Percentiles rank a stretch among this genome's conserved stretches.
Conservation (phyloP, 2,329 filamentous ascomycete genomes). For the Ophiostoma populinum region DNA sequence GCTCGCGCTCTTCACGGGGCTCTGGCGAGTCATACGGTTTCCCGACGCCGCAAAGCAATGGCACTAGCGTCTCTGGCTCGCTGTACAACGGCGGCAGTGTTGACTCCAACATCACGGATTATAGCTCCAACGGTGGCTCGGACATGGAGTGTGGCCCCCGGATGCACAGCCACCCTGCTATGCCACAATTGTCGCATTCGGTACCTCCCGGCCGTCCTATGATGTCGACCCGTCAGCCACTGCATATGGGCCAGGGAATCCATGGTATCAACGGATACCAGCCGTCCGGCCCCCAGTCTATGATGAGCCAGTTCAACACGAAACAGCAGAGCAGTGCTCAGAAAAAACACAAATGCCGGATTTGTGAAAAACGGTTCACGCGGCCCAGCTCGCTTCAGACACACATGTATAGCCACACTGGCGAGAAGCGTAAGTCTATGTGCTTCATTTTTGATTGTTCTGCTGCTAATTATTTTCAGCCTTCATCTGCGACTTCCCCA, state of each 20-base stretch:
- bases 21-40: constrained; percentile 85
- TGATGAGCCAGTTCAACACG: constrained; percentile 98
- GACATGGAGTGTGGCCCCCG: constrained; percentile 47
- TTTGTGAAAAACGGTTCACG: constrained; percentile 95
- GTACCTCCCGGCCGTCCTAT: neutral
- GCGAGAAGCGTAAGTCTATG: constrained; percentile 77
- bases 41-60: constrained; percentile 65
- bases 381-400: constrained; percentile 86
- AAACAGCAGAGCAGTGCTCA: constrained; percentile 90
- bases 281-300: constrained; percentile 76
- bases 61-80: constrained; percentile 74
- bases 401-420: constrained; percentile 96
- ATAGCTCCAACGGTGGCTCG: constrained; percentile 49
- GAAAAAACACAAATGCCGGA: constrained; percentile 99
- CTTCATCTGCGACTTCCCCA: constrained; percentile 85
- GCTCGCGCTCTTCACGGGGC: constrained; percentile 31
- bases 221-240: neutral
- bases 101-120: constrained; percentile 5
- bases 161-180: no score
- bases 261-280: constrained; percentile 32
- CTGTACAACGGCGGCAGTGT: constrained; percentile 52
- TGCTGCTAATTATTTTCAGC: constrained; percentile 31
- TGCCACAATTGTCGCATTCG: no score
- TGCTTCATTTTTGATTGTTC: no score
- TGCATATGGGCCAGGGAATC: constrained; percentile 42